These are phyloP conservation scores for Arthrobotrys conoides DNA, from an alignment of 2,329 filamentous ascomycete genomes.

Conservation along the genomic window DNA sequence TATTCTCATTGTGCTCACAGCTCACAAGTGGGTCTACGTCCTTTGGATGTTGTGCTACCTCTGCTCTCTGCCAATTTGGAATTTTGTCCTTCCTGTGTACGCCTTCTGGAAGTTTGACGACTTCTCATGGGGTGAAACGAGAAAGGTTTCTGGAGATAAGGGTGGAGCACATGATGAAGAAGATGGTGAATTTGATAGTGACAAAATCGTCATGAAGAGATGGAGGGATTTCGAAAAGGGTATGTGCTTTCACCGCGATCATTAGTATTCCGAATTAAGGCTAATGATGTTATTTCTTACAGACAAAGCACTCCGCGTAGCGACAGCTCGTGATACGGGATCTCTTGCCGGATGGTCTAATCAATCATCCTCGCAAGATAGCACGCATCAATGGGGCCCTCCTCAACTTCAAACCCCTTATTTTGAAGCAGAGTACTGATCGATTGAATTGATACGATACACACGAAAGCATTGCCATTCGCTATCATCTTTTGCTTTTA, in stretches of 20 bases:
- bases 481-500: conserved; percentile 57
- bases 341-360: conserved; percentile 59
- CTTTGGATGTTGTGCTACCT: conserved; percentile 98
- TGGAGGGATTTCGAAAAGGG: conserved; percentile 96
- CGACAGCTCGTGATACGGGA: conserved; percentile 51
- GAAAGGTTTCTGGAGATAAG: conserved; percentile 86
- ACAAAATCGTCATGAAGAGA: conserved; percentile 99
- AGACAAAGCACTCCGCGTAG: conserved; percentile 56
- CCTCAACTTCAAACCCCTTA: conserved; percentile 59
- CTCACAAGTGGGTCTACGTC: conserved; percentile 91
- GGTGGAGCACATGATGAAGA: conserved; percentile 71
- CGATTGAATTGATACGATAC: conserved; percentile 54
- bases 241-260: conserved; percentile 64
- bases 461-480: conserved; percentile 60
- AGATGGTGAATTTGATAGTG: conserved; percentile 97
- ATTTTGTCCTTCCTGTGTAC: conserved; percentile 93
- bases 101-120: conserved; percentile 99
- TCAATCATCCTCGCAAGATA: conserved; percentile 60
- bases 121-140: conserved; percentile 98
- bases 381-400: conserved; percentile 58
- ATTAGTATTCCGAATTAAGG: neutral
- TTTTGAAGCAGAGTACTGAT: conserved; percentile 60
- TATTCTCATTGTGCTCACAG: conserved; percentile 90
- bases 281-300: conserved; percentile 17
- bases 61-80: conserved; percentile 93